Percentiles rank a stretch among this genome's conserved stretches.
These are phyloP conservation scores for Ascochyta koolunga DNA, from an alignment of 2,329 filamentous ascomycete genomes.

Conservation along the genomic window DNA sequence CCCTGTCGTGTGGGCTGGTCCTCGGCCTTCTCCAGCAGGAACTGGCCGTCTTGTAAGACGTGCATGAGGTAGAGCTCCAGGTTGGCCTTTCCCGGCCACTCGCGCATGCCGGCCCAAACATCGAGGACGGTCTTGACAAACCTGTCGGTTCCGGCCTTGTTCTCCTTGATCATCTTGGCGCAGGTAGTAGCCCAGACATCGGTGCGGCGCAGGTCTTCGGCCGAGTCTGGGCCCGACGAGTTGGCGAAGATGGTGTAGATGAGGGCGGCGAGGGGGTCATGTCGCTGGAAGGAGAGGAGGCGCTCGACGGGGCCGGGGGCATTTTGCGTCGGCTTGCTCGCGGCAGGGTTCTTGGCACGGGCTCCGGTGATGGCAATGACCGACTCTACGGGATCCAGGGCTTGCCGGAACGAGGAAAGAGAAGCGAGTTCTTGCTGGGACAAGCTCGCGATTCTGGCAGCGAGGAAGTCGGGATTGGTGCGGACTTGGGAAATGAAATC, in stretches of 20 bases:
- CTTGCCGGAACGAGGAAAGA: conserved; percentile 78
- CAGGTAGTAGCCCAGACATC: conserved; percentile 89
- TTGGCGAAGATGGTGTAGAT: conserved; percentile 90
- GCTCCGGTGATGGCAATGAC: conserved; percentile 71
- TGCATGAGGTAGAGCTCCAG: conserved; percentile 96
- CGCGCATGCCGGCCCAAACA: conserved; percentile 82
- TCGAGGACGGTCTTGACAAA: conserved; percentile 85
- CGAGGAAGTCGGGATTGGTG: conserved; percentile 86
- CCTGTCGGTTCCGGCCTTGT: conserved; percentile 76
- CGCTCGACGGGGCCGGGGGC: conserved; percentile 75
- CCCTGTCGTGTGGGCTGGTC: conserved; percentile 72
- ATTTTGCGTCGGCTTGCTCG: conserved; percentile 57
- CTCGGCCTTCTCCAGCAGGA: conserved; percentile 84
- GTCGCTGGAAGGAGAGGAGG: conserved; percentile 84
- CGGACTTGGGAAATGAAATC: conserved; percentile 81
- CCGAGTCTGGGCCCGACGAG: conserved; percentile 79
- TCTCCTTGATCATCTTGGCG: conserved; percentile 79
- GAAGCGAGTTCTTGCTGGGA: conserved; percentile 76
- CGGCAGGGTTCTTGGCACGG: conserved; percentile 56
- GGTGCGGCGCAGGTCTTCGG: conserved; percentile 78
- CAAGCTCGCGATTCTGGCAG: conserved; percentile 78
- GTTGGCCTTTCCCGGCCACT: conserved; percentile 88
- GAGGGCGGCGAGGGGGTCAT: conserved; percentile 82
- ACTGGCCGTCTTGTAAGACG: conserved; percentile 89
- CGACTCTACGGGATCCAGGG: conserved; percentile 81